phyloP scores from a whole-genome alignment of 257 asterid genomes.

The Capsicum rhomboideum region DNA sequence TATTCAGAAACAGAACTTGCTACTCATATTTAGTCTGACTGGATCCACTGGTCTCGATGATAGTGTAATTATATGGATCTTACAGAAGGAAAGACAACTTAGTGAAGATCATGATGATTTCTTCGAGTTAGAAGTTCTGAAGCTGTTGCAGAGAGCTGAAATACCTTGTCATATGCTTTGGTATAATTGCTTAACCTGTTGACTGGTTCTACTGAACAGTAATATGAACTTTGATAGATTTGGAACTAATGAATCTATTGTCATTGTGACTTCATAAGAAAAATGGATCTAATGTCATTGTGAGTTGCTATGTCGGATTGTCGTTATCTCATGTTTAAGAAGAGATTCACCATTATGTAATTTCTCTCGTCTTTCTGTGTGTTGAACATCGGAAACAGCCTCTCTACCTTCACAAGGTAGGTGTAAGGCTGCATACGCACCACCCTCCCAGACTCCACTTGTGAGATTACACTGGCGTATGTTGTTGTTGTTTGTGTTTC shows the following conservation, averaged over 20 bases:
- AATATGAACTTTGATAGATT: not conserved
- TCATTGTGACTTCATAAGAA: not conserved
- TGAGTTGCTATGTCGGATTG: not conserved
- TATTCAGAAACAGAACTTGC: not conserved
- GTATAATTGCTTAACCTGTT: not conserved
- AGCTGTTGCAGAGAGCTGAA: not conserved
- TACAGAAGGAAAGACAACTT: not conserved
- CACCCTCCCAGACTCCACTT: too few species aligned
- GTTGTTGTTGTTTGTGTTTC: too few species aligned
- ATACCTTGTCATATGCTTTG: not conserved
- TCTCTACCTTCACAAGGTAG: too few species aligned
- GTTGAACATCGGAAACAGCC: not conserved
- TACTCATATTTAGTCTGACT: not conserved
- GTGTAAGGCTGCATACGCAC: too few species aligned
- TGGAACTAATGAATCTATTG: too few species aligned
- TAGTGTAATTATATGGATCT: not conserved
- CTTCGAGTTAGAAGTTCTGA: not conserved
- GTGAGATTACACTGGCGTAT: too few species aligned
- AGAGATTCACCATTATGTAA: not conserved
- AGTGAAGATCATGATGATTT: not conserved
- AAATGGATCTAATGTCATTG: not conserved
- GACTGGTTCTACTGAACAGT: not conserved
- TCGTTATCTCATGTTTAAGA: not conserved
- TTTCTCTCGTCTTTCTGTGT: not conserved
- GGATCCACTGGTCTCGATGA: not conserved